Evolutionary conservation across 1,139 yeast genomes (phyloP), one percentile per base, ranked within the genome.

Genomic region (Protomyces pachydermus): DNA sequence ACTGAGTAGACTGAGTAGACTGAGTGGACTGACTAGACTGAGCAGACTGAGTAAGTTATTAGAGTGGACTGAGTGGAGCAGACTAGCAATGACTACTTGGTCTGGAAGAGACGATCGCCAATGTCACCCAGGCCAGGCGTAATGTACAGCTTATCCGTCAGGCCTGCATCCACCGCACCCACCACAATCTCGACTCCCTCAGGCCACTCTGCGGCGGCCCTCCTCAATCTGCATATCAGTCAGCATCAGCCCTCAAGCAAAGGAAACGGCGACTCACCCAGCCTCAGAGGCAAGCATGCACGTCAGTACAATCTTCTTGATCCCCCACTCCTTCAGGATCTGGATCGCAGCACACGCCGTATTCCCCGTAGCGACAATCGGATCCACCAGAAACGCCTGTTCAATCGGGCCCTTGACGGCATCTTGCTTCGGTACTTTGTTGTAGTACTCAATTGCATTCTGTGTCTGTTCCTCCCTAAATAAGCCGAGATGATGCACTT

Each of bases 321-420:
- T 76, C 16, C 74, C 74, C 76, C 77, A 75, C 53, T 75, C 77
- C 66, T 68, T 67, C 61, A 65, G 37, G 56, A 61, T 64, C 9
- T 72, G 73, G 57, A 75, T 70, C 23, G 73, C 77, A 5, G 77
- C 77, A 32, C 68, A 68, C 18, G 76, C 76, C 18, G 77, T 75
- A 18, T 76, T 76, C 16, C 77, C 77, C 8, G 77, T 75, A 9
- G 77, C 77, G 61, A 75, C 71, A 25, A 75, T 72, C 20, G 77
- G 77, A 60, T 75, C 77, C 18, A 75, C 65, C 12, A 75, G 72
- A 67, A 74, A 69, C 6, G 75, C 77, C 18, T 72, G 54, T 16
- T 38, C 35, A 28, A 58, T 37, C 42, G 53, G 62, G 16, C 60
- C 60, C 38, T 37, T 37, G 34, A 71, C 73, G 52, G 64, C 67